Percentiles rank a stretch among this genome's conserved stretches.
Conservation (phyloP, 2,329 filamentous ascomycete species). For the Epichloe sibirici region DNA sequence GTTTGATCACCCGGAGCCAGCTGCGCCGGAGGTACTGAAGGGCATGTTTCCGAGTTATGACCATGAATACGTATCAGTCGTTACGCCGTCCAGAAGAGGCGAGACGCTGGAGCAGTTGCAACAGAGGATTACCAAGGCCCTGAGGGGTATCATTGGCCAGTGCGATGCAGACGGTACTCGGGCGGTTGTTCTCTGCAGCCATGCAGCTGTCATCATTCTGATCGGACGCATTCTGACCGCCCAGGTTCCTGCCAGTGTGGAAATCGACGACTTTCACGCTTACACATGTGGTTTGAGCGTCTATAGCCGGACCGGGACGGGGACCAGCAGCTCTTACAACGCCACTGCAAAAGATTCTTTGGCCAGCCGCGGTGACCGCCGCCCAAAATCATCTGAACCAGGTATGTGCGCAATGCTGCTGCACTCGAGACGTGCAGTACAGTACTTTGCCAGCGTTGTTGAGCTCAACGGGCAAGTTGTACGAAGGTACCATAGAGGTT, state of each 20-base stretch:
- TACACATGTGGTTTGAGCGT: conserved; percentile 73
- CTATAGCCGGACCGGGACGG: conserved; percentile 30
- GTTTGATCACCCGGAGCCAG: conserved; percentile 76
- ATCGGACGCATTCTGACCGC: conserved; percentile 76
- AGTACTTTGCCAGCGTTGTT: neutral
- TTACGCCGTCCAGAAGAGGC: conserved; percentile 56
- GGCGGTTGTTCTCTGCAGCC: conserved; percentile 70
- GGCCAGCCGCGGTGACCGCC: conserved; percentile 2
- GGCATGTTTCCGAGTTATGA: conserved; percentile 55
- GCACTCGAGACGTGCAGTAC: neutral
- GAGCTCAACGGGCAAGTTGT: neutral
- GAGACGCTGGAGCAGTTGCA: conserved; percentile 74
- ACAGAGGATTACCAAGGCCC: conserved; percentile 58
- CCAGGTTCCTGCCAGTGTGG: conserved; percentile 55
- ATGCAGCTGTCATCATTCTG: conserved; percentile 82
- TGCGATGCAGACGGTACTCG: conserved; percentile 60
- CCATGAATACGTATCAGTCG: conserved; percentile 44
- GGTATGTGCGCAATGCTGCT: neutral
- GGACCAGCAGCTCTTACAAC: neutral
- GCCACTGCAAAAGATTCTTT: neutral
- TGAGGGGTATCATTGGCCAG: conserved; percentile 57
- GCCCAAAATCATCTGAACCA: neutral
- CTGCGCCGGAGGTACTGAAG: conserved; percentile 48
- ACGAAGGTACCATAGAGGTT: neutral
- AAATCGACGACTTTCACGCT: conserved; percentile 69